A percentile compares a stretch with the other conserved stretches of the same genome.
Conservation (phyloP, 352 stramenopile species). For the Phytophthora nicotianae region DNA sequence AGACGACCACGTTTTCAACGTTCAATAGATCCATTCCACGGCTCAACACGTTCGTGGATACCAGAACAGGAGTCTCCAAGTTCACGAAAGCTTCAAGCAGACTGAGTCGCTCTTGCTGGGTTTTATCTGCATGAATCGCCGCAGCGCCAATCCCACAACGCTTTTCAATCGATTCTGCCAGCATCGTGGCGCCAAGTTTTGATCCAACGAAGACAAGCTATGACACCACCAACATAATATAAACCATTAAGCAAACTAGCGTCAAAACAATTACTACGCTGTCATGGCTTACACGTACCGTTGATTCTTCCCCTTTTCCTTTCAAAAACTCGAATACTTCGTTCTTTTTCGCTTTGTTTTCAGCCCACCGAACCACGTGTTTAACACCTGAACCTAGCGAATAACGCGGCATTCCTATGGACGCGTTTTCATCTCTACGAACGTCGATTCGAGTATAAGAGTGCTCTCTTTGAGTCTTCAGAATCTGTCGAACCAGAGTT, state of each 20-base stretch:
- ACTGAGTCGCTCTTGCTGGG: slow-evolving; percentile 53
- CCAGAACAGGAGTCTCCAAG: slow-evolving; percentile 48
- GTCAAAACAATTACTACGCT: too few relatives aligned
- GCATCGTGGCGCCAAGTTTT: slow-evolving; percentile 60
- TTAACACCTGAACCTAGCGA: slow-evolving; percentile 39
- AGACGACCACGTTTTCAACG: slow-evolving; percentile 74
- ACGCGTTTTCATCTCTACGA: slow-evolving; percentile 4
- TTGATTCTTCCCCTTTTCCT: slow-evolving; percentile 41
- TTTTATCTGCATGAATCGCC: slow-evolving; percentile 73
- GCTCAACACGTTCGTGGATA: slow-evolving; percentile 75
- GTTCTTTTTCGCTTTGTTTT: slow-evolving; percentile 69
- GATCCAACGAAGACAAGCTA: slow-evolving; percentile 83
- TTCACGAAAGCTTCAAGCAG: slow-evolving; percentile 69
- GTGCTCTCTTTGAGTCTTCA: slow-evolving; percentile 20
- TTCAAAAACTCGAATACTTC: slow-evolving; percentile 51
- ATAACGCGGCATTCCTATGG: slow-evolving; percentile 1
- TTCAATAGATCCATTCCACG: slow-evolving; percentile 73
- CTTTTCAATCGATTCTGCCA: slow-evolving; percentile 60
- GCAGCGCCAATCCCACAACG: slow-evolving; percentile 36
- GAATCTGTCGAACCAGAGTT: slow-evolving; percentile 39
- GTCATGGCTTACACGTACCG: slow-evolving; percentile 48
- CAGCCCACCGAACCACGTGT: slow-evolving; percentile 53
- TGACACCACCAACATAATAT: slow-evolving; percentile 8
- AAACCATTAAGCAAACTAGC: background rate
- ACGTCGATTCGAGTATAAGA: slow-evolving; percentile 46